Conservation (phyloP, 2,329 filamentous ascomycete species). For the Tolypocladium sp. region DNA sequence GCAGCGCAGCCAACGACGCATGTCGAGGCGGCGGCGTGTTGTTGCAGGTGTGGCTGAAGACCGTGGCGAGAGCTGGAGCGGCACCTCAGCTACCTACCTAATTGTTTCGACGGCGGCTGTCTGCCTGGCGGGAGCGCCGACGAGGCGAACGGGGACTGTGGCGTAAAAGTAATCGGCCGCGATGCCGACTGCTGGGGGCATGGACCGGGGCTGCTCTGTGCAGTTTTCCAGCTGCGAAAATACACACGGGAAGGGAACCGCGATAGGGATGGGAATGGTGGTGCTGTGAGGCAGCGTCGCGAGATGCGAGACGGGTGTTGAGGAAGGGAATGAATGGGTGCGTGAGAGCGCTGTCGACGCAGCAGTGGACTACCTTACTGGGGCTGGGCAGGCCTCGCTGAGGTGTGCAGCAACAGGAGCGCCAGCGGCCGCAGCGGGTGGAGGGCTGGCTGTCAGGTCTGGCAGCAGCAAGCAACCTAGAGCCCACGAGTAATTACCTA, state of each 20-base stretch:
- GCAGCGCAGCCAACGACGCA: slow-evolving; percentile 19
- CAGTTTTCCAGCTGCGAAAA: not conserved
- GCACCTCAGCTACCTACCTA: slow-evolving; percentile 10
- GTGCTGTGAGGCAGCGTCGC: not conserved
- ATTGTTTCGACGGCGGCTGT: slow-evolving; percentile 7
- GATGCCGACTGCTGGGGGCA: not conserved
- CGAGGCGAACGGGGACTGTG: slow-evolving; percentile 1
- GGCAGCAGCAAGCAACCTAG: not conserved
- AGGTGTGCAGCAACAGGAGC: not conserved
- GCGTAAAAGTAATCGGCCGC: not conserved
- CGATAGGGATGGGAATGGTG: not conserved
- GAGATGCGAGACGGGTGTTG: not conserved
- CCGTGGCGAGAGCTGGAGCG: slow-evolving; percentile 31
- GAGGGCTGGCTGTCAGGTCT: no score
- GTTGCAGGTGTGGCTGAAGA: slow-evolving; percentile 32
- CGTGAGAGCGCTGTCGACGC: not conserved
- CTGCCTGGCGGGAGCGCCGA: not conserved
- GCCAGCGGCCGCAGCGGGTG: not conserved
- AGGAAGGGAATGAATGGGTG: not conserved
- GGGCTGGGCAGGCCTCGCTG: not conserved
- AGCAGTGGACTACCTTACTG: not conserved
- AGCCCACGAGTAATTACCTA: no score
- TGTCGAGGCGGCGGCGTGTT: slow-evolving; percentile 23
- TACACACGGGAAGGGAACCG: not conserved
- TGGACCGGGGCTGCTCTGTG: not conserved